Evolutionary conservation across 805 yeast genomes (phyloP).

Genomic region (Schwanniomyces yamadae): DNA sequence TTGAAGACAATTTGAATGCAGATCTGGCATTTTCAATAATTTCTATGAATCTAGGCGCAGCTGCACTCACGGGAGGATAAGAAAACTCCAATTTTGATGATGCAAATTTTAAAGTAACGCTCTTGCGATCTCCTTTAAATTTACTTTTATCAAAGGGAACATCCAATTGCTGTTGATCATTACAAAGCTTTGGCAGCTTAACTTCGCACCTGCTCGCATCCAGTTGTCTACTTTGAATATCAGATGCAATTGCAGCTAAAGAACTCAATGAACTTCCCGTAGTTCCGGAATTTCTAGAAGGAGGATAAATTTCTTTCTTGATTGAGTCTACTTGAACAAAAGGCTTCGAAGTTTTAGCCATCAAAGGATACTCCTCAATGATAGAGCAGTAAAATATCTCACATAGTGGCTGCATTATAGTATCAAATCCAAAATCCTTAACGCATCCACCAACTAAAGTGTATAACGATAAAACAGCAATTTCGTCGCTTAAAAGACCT

Average conservation of each 20-base stretch:
- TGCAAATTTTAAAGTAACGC: slow-evolving; percentile 49
- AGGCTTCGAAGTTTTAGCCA: slow-evolving; percentile 35
- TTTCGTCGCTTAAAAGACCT: slow-evolving; percentile 41
- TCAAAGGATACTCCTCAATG: slow-evolving; percentile 62
- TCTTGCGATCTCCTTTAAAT: slow-evolving; percentile 16
- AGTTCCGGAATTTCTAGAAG: not conserved
- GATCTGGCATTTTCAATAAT: slow-evolving; percentile 72
- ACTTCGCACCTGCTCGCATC: slow-evolving; percentile 1
- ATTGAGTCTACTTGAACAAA: not conserved
- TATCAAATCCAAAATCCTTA: slow-evolving; percentile 79
- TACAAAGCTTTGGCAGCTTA: not conserved
- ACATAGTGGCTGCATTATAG: slow-evolving; percentile 60
- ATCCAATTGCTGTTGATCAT: no score
- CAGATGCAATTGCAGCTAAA: slow-evolving; percentile 37
- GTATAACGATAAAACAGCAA: slow-evolving; percentile 54
- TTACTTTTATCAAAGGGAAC: not conserved
- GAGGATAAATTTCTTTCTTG: not conserved
- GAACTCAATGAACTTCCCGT: slow-evolving; percentile 17
- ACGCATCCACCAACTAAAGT: slow-evolving; percentile 67
- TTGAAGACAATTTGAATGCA: slow-evolving; percentile 50
- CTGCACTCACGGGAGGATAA: slow-evolving; percentile 60
- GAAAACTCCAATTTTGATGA: slow-evolving; percentile 59
- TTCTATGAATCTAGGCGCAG: slow-evolving; percentile 80
- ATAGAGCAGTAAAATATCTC: slow-evolving; percentile 65
- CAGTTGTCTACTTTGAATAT: slow-evolving; percentile 16